phyloP scores from a whole-genome alignment of 75 land plant genomes.

The Gnetum montanum region DNA sequence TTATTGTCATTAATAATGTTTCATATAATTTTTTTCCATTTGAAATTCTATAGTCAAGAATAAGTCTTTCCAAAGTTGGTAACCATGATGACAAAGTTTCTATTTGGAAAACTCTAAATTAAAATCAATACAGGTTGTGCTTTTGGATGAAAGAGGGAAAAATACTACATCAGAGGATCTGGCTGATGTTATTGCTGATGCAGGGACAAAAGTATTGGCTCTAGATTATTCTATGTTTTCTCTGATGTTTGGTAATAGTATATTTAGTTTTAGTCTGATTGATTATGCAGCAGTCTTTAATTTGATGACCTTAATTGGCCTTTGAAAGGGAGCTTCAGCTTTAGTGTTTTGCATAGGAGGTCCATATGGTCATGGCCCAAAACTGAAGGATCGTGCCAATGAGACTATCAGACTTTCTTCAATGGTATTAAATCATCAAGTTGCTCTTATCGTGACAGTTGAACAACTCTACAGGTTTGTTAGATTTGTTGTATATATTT shows the following conservation, averaged over 20 bases:
- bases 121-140: slow-evolving; percentile 38
- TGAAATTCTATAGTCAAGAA: background rate
- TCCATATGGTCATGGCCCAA: slow-evolving; percentile 88
- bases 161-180: slow-evolving; percentile 62
- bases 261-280: background rate
- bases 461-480: slow-evolving; percentile 88
- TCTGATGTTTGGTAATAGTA: background rate
- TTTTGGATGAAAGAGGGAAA: slow-evolving; percentile 66
- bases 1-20: too few species aligned
- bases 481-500: too few species aligned
- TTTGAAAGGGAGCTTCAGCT: slow-evolving; percentile 64
- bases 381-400: slow-evolving; percentile 63
- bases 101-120: background rate
- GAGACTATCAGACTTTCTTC: slow-evolving; percentile 65
- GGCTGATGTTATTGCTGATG: slow-evolving; percentile 61
- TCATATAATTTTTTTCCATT: background rate
- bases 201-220: slow-evolving; percentile 49
- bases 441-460: slow-evolving; percentile 75
- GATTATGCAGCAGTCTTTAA: background rate
- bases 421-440: slow-evolving; percentile 86
- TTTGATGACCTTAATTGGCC: too few species aligned
- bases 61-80: too few species aligned
- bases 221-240: background rate
- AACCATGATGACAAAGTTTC: too few species aligned
- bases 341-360: slow-evolving; percentile 90